Evolutionary conservation across 768 basidiomycete species (phyloP), one percentile per base, ranked within the genome.

Genomic region (Phylloporus sp.): DNA sequence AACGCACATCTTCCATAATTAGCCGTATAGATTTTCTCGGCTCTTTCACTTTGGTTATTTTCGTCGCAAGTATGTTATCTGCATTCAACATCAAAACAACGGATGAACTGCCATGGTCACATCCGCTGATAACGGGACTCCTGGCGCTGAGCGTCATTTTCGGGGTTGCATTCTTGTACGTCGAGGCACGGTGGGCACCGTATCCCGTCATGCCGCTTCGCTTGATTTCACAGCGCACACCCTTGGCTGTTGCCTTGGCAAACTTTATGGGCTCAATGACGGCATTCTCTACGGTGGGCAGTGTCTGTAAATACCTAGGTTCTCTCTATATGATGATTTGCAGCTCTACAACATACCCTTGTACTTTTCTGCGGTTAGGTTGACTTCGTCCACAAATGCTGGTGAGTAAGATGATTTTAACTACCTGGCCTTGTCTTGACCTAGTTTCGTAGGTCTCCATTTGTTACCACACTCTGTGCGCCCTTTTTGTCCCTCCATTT

Each of bases 201-300:
- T 89, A 87, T 66, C 97, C 97, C 15, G 87, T 97, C 46, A 87
- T 99, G 84, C 95, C 95, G 43, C 71, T 97, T 56, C 80, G 80
- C 47, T 72, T 95, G 50, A 78, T 95, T 29, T 80, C 77, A 28
- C 81, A 84, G 62, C 76, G 93, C 49, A 94, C 89, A 22, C 91
- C 91, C 5, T 69, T 93, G 18, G 86, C 88, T 11, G 83, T 93
- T 26, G 88, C 90, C 5, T 52, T 95, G 45, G 80, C 81, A 41
- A 95, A 93, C 69, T 78, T 95, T 38, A 76, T 91, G 58, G 79
- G 77, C 10, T 89, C 87, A 58, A 80, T 89, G 70, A 76, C 84
- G 20, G 84, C 87, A 32, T 94, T 89, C 66, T 91, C 89, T 1
- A 86, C 83, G 81, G 88, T 84, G 67, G 63, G 72, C 57, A 36